These are phyloP conservation scores for Lepiota venenata DNA, from an alignment of 768 basidiomycete species.

Conservation along the genomic window DNA sequence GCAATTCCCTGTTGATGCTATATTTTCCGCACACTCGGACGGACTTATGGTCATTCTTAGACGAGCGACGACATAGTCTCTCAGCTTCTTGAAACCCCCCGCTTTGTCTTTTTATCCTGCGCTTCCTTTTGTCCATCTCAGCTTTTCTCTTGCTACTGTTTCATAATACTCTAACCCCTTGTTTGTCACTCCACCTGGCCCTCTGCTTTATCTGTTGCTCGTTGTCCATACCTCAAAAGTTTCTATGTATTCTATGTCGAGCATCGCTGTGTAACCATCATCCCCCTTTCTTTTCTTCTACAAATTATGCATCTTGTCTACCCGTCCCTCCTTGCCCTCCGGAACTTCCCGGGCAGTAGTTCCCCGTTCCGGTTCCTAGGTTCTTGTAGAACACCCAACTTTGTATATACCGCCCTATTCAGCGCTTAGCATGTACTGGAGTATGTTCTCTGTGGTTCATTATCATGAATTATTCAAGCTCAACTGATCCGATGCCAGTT, in stretches of 20 bases:
- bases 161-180: background rate
- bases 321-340: background rate
- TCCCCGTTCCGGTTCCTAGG: too few species aligned
- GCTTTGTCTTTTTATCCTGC: background rate
- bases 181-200: background rate
- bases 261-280: background rate
- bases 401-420: too few species aligned
- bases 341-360: too few species aligned
- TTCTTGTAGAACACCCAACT: too few species aligned
- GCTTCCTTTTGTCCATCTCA: background rate
- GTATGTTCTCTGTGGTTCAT: too few species aligned
- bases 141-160: background rate
- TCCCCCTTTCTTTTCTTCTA: background rate
- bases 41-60: constrained; percentile 80
- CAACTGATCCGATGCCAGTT: too few species aligned
- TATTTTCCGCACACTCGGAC: constrained; percentile 84
- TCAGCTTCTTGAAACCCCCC: background rate
- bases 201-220: background rate
- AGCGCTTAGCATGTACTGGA: too few species aligned
- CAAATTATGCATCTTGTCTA: background rate
- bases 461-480: too few species aligned
- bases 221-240: background rate
- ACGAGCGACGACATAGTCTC: constrained; percentile 28
- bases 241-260: background rate
- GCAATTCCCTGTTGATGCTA: constrained; percentile 67